Evolutionary conservation across 2,329 filamentous ascomycete species (phyloP), one percentile per base, ranked within the genome.

Genomic region (Huntiella bhutanensis): DNA sequence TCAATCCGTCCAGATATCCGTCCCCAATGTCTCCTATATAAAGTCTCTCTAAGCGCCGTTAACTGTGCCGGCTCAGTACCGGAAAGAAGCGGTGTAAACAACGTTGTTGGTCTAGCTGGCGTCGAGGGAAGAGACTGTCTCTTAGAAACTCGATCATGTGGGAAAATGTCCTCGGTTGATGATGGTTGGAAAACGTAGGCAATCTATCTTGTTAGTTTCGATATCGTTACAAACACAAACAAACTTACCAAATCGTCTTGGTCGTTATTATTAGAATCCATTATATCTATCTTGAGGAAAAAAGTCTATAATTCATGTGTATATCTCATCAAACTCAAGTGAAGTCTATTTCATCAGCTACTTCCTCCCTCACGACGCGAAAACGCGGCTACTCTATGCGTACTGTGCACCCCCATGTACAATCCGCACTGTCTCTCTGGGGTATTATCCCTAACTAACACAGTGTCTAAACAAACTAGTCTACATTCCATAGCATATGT

Each of bases 11-110:
- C 58, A 51, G 84, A 71, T 53, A 83, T 72, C 35, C 66, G 61
- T 2, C 64, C 60, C 84, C 84, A 91, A 43, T 73, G 64, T 45
- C 67, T 60, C 43, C 74, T 62, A 58, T 77, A 88, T 3, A 74
- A 63, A 40, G 66, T 60, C 56, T 76, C 67, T 16, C 83, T 69
- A 44, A 75, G 60, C 5, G 58, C 57, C 16, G 71, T 65, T 46
- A 64, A 67, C 32, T 64, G 63, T 2, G 63, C 53, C 39, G 58
- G 61, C 58, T 81, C 77, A 0, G 59, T 56, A 3, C 73, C 74
- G 49, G 67, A 64, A 5, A 81, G 59, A 13, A 80, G 62, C 5
- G 67, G 61, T 15, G 68, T 64, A 49, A 75, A 80, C 2, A 54
- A 51, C 1, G 41, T 22, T 5, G 38, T 44, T 34, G 40, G 40